A percentile compares a stretch with the other conserved stretches of the same genome.
phyloP scores from a whole-genome alignment of 2,329 filamentous ascomycete genomes.

The Zymoseptoria ardabiliae region DNA sequence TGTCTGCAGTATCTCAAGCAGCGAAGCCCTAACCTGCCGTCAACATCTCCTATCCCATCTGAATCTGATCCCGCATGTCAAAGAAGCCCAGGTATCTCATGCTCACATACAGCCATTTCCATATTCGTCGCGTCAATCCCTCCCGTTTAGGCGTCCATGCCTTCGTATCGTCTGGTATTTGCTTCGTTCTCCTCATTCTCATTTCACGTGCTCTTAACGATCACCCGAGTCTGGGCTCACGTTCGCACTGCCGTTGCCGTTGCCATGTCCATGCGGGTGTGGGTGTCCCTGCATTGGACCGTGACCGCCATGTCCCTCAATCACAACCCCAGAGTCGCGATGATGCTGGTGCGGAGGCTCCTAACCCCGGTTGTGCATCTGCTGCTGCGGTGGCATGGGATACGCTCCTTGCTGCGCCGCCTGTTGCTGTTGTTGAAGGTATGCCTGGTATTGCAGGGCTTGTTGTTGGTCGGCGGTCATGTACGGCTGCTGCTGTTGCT shows the following conservation, averaged over 20 bases:
- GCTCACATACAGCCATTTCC: background rate
- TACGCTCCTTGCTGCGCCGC: slow-evolving; percentile 30
- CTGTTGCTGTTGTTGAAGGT: slow-evolving; percentile 34
- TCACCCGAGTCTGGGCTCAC: background rate
- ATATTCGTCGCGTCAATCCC: background rate
- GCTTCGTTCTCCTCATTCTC: background rate
- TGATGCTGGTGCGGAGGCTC: slow-evolving; percentile 5
- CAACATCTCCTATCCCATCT: background rate
- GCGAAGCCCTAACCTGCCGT: background rate
- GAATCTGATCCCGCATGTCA: background rate
- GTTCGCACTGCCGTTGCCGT: background rate
- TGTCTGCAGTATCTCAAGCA: background rate
- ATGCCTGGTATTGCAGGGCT: slow-evolving; percentile 34
- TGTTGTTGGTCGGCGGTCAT: slow-evolving; percentile 35
- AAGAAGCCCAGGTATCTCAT: background rate
- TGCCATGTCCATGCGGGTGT: background rate
- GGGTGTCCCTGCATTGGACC: slow-evolving; percentile 1
- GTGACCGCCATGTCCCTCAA: background rate
- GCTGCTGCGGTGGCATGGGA: slow-evolving; percentile 31
- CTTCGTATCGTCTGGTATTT: background rate
- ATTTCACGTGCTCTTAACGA: background rate
- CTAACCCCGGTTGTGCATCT: slow-evolving; percentile 26
- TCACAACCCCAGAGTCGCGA: background rate
- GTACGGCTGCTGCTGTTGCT: slow-evolving; percentile 22
- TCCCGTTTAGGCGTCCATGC: background rate